Percentiles rank a stretch among this genome's conserved stretches.
These are phyloP conservation scores for Anthracocystis panici-leucophaei DNA, from an alignment of 1,284 basidiomycete species.

Conservation along the genomic window DNA sequence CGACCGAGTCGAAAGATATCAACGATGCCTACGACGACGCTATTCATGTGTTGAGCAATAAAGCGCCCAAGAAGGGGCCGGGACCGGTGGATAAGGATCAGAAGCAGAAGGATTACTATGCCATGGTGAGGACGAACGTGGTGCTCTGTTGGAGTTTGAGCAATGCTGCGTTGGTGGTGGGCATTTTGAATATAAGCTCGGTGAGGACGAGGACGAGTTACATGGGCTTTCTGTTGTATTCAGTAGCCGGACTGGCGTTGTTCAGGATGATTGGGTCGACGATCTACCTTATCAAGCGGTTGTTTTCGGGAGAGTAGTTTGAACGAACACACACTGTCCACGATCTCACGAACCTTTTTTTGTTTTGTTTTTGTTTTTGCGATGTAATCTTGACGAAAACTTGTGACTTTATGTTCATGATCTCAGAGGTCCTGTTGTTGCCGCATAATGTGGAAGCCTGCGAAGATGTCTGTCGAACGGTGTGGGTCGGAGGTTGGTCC, in stretches of 20 bases:
- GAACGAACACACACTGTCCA: not conserved
- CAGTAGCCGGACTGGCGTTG: constrained; percentile 58
- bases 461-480: too few species aligned
- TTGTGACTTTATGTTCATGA: too few species aligned
- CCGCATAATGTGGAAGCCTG: too few species aligned
- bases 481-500: too few species aligned
- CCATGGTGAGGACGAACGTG: constrained; percentile 88
- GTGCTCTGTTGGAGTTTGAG: constrained; percentile 79
- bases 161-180: constrained; percentile 65
- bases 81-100: constrained; percentile 53
- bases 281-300: constrained; percentile 56
- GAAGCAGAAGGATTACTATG: constrained; percentile 68
- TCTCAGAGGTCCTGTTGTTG: too few species aligned
- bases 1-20: constrained; percentile 64
- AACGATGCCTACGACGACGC: constrained; percentile 68
- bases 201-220: constrained; percentile 52
- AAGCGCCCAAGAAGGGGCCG: constrained; percentile 41
- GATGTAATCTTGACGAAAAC: too few species aligned
- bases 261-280: constrained; percentile 59
- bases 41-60: constrained; percentile 61
- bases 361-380: not conserved
- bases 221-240: constrained; percentile 66
- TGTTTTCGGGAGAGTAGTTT: constrained; percentile 58
- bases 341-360: constrained; percentile 2
- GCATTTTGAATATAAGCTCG: constrained; percentile 60